phyloP scores from a whole-genome alignment of 1,139 yeast species.

The Saccharomyces hybrid region DNA sequence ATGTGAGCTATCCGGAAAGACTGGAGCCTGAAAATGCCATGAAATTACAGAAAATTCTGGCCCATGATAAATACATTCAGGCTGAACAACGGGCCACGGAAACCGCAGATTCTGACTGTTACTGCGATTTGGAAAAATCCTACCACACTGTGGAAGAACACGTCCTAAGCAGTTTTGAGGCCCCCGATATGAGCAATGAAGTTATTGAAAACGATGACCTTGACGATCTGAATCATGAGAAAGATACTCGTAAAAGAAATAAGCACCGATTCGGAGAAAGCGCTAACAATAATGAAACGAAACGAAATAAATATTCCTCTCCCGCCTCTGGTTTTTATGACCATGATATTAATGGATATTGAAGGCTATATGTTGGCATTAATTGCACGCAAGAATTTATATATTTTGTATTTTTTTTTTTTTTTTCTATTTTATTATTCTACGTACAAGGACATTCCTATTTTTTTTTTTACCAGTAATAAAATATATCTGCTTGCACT shows the following conservation, averaged over 20 bases:
- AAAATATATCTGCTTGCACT: too few relatives aligned
- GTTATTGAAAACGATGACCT: neutral
- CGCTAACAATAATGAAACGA: neutral
- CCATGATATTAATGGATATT: neutral
- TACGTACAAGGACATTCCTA: neutral
- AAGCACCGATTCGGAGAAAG: neutral
- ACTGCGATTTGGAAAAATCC: slow-evolving; percentile 1
- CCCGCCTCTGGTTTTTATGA: neutral
- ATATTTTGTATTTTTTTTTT: neutral
- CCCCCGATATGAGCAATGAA: slow-evolving; percentile 6
- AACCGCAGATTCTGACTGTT: neutral
- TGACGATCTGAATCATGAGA: slow-evolving; percentile 1
- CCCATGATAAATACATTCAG: slow-evolving; percentile 14
- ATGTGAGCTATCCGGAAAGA: slow-evolving; percentile 19
- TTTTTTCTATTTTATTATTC: neutral
- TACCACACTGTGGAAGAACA: slow-evolving; percentile 22
- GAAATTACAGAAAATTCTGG: slow-evolving; percentile 13
- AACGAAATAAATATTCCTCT: neutral
- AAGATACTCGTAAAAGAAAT: neutral
- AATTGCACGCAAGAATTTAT: neutral
- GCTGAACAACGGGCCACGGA: neutral
- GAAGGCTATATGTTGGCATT: neutral
- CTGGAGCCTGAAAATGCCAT: slow-evolving; percentile 18
- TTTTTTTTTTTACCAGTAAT: neutral
- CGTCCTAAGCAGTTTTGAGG: slow-evolving; percentile 19